phyloP scores from a whole-genome alignment of 2,329 filamentous ascomycete species.

The Sarocladium strictum region DNA sequence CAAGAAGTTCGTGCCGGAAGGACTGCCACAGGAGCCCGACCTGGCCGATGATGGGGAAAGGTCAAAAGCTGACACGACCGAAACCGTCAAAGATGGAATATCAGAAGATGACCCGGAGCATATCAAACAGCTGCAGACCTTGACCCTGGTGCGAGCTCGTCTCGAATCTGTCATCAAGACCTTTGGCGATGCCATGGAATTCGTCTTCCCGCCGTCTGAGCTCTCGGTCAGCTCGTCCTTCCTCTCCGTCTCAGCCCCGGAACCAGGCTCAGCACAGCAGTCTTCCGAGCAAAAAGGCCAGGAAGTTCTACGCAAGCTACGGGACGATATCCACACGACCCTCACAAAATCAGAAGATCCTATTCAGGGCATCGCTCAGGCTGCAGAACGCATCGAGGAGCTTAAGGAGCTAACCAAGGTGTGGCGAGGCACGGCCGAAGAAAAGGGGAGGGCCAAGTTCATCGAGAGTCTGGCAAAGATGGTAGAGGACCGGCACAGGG shows the following conservation, averaged over 20 bases:
- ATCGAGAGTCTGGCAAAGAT: slow-evolving; percentile 75
- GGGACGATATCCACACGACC: slow-evolving; percentile 65
- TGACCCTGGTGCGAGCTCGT: slow-evolving; percentile 76
- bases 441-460: slow-evolving; percentile 75
- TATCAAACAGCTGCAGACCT: slow-evolving; percentile 72
- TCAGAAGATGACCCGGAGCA: slow-evolving; percentile 40
- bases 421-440: slow-evolving; percentile 95
- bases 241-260: slow-evolving; percentile 82
- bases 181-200: slow-evolving; percentile 94
- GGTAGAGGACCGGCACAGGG: slow-evolving; percentile 68
- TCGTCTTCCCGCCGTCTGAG: slow-evolving; percentile 84
- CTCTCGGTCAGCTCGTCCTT: slow-evolving; percentile 78
- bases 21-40: slow-evolving; percentile 29
- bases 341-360: slow-evolving; percentile 53
- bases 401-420: slow-evolving; percentile 71
- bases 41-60: slow-evolving; percentile 14
- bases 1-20: slow-evolving; percentile 59
- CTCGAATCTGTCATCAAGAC: slow-evolving; percentile 84
- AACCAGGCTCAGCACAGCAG: slow-evolving; percentile 56
- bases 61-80: not conserved
- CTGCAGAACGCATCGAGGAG: slow-evolving; percentile 67
- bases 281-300: slow-evolving; percentile 83
- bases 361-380: slow-evolving; percentile 65
- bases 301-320: slow-evolving; percentile 65
- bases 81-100: not conserved